phyloP scores from a whole-genome alignment of 1,139 yeast genomes.

The Yamadazyma conglobata region DNA sequence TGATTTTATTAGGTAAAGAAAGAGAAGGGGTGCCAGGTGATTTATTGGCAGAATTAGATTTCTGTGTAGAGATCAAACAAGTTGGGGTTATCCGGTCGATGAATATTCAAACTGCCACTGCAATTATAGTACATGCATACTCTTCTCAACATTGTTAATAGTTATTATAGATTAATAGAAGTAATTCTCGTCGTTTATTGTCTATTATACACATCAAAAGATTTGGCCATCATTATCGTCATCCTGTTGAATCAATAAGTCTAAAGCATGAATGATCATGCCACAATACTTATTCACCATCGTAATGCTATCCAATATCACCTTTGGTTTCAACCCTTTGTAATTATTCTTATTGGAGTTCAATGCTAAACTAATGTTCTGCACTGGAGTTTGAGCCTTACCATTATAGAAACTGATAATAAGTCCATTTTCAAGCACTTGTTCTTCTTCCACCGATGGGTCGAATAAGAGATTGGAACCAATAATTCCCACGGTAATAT shows the following conservation, averaged over 20 bases:
- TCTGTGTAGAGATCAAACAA: constrained; percentile 88
- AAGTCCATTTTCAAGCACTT: constrained; percentile 79
- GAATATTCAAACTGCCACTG: constrained; percentile 97
- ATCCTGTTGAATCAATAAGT: constrained; percentile 38
- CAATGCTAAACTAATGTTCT: constrained; percentile 50
- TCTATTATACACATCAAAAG: constrained; percentile 14
- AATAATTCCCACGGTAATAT: constrained; percentile 71
- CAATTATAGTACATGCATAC: constrained; percentile 88
- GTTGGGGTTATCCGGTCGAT: constrained; percentile 88
- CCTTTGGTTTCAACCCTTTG: constrained; percentile 32
- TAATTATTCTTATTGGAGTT: constrained; percentile 40
- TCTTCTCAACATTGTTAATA: constrained; percentile 63
- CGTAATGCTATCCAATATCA: constrained; percentile 26
- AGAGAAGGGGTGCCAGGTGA: constrained; percentile 92
- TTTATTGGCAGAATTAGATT: constrained; percentile 73
- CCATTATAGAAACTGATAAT: constrained; percentile 67
- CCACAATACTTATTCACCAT: constrained; percentile 37
- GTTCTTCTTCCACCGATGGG: constrained; percentile 83
- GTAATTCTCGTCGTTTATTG: not conserved
- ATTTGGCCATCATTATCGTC: constrained; percentile 28
- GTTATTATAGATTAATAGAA: constrained; percentile 2
- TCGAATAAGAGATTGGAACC: constrained; percentile 70
- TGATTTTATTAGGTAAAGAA: constrained; percentile 79
- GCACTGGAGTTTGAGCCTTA: constrained; percentile 61
- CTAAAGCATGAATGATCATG: constrained; percentile 36